Evolutionary conservation across 2,329 filamentous ascomycete species (phyloP).

Genomic region (Penicillium thymicola): DNA sequence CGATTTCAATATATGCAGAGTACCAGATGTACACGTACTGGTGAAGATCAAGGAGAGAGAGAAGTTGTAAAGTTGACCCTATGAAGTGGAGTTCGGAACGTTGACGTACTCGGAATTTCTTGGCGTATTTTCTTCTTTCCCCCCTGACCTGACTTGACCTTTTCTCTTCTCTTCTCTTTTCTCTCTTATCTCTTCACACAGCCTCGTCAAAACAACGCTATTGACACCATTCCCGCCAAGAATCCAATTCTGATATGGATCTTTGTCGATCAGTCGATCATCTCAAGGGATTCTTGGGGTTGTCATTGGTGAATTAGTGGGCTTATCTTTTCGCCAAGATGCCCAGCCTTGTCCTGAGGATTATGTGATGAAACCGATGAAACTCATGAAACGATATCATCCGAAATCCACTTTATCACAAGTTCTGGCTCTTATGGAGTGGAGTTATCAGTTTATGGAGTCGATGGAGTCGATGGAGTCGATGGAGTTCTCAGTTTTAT

Average conservation of each 20-base stretch:
- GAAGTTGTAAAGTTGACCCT: background rate
- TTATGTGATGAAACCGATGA: background rate
- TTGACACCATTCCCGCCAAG: constrained; percentile 18
- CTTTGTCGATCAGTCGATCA: constrained; percentile 8
- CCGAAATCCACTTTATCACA: background rate
- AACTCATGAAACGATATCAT: background rate
- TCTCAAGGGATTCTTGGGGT: background rate
- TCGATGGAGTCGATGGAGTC: no score
- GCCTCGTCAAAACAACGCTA: constrained; percentile 5
- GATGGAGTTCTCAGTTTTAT: background rate
- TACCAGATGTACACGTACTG: background rate
- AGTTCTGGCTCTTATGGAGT: no score
- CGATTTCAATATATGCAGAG: background rate
- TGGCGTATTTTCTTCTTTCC: background rate
- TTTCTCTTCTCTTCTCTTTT: constrained; percentile 2
- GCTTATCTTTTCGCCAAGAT: constrained; percentile 7
- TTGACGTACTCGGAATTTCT: background rate
- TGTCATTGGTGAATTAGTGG: constrained; percentile 2
- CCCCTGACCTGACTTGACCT: constrained; percentile 8
- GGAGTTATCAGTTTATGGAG: no score
- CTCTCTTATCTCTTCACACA: constrained; percentile 17
- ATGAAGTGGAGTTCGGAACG: background rate
- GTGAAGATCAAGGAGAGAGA: background rate
- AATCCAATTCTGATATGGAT: background rate
- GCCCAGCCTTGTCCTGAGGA: constrained; percentile 4